Conservation (phyloP, 352 stramenopile species). For the Phytopythium ostracodes region DNA sequence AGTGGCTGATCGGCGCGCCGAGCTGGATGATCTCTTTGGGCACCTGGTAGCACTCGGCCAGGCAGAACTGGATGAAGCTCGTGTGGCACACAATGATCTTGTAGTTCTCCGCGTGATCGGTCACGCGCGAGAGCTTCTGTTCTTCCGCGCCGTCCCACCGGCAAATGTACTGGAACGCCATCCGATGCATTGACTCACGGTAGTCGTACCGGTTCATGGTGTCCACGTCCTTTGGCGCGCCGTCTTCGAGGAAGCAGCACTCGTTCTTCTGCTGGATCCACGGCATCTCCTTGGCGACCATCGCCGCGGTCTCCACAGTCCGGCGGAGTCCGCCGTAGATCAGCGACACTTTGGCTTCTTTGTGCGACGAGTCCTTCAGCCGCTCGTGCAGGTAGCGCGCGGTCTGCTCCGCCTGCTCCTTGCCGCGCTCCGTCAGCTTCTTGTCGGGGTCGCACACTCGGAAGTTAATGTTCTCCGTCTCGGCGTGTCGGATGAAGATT, state of each 20-base stretch:
- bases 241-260: conserved; percentile 74
- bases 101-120: conserved; percentile 34
- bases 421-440: conserved; percentile 50
- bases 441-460: conserved; percentile 71
- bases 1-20: conserved; percentile 66
- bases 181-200: conserved; percentile 71
- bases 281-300: conserved; percentile 56
- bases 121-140: conserved; percentile 16
- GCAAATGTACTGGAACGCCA: conserved; percentile 70
- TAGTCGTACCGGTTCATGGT: conserved; percentile 60
- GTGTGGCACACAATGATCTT: conserved; percentile 74
- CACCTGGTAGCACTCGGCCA: conserved; percentile 59
- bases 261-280: conserved; percentile 59
- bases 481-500: conserved; percentile 70
- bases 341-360: conserved; percentile 44
- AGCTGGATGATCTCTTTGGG: conserved; percentile 76
- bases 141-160: conserved; percentile 39
- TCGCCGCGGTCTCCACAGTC: conserved; percentile 61
- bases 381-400: conserved; percentile 46
- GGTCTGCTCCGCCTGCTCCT: conserved; percentile 51
- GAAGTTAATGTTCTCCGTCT: conserved; percentile 86
- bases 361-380: conserved; percentile 21
- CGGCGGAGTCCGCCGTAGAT: conserved; percentile 66
- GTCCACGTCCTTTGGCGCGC: conserved; percentile 52
- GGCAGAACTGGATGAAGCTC: conserved; percentile 76